These are phyloP conservation scores for Lactarius indigo DNA, from an alignment of 768 basidiomycete species.

Conservation along the genomic window DNA sequence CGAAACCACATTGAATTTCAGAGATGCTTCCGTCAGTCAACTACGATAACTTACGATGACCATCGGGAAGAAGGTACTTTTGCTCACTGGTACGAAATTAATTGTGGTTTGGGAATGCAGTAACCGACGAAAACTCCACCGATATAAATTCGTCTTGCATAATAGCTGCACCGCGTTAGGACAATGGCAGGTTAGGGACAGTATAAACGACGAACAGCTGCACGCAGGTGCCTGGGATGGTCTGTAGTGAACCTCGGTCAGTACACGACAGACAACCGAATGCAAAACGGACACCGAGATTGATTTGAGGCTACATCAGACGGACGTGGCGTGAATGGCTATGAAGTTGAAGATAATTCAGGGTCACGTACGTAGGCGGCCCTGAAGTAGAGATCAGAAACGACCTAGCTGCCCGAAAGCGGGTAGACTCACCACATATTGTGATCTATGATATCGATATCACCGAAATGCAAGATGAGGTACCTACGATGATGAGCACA, in stretches of 20 bases:
- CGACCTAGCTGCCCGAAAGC: neutral
- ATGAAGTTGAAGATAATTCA: constrained; percentile 27
- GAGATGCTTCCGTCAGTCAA: neutral
- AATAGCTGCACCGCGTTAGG: neutral
- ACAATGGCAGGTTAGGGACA: neutral
- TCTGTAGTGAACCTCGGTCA: neutral
- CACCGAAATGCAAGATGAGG: constrained; percentile 43
- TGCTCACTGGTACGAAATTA: neutral
- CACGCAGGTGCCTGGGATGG: neutral
- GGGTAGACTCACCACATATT: constrained; percentile 39
- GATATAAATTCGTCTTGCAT: constrained; percentile 10
- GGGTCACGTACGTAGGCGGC: constrained; percentile 26
- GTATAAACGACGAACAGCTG: neutral
- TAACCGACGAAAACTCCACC: neutral
- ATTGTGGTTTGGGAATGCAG: neutral
- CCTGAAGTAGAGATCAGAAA: constrained; percentile 10
- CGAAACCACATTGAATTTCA: neutral
- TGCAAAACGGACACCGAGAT: neutral
- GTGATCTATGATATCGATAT: constrained; percentile 35
- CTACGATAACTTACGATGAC: too few relatives aligned
- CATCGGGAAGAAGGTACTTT: neutral
- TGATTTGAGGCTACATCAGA: neutral
- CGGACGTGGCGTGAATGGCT: neutral
- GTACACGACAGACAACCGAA: neutral
- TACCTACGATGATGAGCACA: constrained; percentile 35